Percentiles rank a stretch among this genome's conserved stretches.
These are phyloP conservation scores for Kodamaea jinghongensis DNA, from an alignment of 805 yeast species.

Conservation along the genomic window DNA sequence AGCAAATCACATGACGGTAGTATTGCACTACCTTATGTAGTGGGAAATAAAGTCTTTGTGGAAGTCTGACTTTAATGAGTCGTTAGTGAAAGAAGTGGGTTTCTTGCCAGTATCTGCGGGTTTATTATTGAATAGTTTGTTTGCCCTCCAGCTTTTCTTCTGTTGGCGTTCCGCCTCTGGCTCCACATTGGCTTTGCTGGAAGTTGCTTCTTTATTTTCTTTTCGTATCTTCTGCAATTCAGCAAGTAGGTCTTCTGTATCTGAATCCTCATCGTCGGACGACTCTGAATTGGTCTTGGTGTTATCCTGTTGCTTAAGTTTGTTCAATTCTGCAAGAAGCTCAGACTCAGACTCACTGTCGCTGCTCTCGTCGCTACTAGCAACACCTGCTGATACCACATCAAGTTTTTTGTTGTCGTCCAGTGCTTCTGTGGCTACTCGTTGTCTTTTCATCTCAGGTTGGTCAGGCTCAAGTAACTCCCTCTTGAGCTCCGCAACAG, in stretches of 20 bases:
- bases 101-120: no score
- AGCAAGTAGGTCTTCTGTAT: constrained; percentile 18
- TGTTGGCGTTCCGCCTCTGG: no score
- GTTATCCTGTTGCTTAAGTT: background rate
- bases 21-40: constrained; percentile 17
- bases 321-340: constrained; percentile 6
- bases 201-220: constrained; percentile 6
- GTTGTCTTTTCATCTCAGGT: constrained; percentile 2
- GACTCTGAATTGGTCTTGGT: constrained; percentile 4
- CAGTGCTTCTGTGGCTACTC: no score
- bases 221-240: constrained; percentile 21
- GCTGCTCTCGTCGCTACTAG: no score
- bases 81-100: constrained; percentile 24
- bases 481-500: constrained; percentile 23
- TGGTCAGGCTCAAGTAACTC: constrained; percentile 16
- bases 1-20: no score
- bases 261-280: constrained; percentile 13
- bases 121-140: constrained; percentile 8
- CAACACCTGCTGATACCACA: no score
- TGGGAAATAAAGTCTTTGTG: constrained; percentile 37
- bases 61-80: constrained; percentile 32
- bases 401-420: no score
- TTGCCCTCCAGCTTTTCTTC: constrained; percentile 9
- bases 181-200: constrained; percentile 9
- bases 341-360: constrained; percentile 9